Base-by-base conservation (phyloP, 2,329 filamentous ascomycete species). In the Metarhizium rileyi region DNA sequence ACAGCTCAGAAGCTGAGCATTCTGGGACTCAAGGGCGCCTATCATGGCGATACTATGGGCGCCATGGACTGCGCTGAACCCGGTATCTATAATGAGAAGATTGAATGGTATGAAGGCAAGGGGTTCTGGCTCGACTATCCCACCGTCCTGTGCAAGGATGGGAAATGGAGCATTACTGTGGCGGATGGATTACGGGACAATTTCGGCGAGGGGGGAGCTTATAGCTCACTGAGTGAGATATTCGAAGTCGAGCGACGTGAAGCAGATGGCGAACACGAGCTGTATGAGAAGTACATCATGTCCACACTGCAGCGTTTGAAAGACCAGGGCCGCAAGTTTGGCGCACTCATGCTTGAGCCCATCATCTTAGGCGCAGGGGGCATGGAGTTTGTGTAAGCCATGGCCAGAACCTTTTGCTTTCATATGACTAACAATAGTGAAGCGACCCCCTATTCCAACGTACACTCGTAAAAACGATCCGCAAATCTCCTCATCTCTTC, bases 1-100 rank as follows among this genome's bases (percentile, higher is more conserved):
- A 69, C 75, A 0, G 70, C 69, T 14, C 69, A 75, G 2, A 75
- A 80, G 45, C 71, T 90, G 10, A 79, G 79, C 3, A 78, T 93
- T 2, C 63, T 94, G 3, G 88, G 88, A 0, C 69, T 94, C 9
- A 86, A 84, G 61, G 87, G 87, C 0, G 86, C 84, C 56, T 94
- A 94, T 58, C 89, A 94, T 58, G 89, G 88, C 2, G 89, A 94
- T 60, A 94, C 88, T 0, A 90, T 94, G 44, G 88, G 88, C 0
- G 87, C 86, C 0, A 93, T 94, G 89, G 87, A 93, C 63, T 86
- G 82, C 48, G 81, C 86, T 0, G 87, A 93, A 60, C 87, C 88
- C 0, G 83, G 79, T 30, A 78, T 79, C 0, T 94, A 77, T 63
- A 94, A 94, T 58, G 78, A 88, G 57, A 88, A 88, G 62, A 84